Conservation (phyloP, 257 asterid species). For the Solanum habrochaites region DNA sequence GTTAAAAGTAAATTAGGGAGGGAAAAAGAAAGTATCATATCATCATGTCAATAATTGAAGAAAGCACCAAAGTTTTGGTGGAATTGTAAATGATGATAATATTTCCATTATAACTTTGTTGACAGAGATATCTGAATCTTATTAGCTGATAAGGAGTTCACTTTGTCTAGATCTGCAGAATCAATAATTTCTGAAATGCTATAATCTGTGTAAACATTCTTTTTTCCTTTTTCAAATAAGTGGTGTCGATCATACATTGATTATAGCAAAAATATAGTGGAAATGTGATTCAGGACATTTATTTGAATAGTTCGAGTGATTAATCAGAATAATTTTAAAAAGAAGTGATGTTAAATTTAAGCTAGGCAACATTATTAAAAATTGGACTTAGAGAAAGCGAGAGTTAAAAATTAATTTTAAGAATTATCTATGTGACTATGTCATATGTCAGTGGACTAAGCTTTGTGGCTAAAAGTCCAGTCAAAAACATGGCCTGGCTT, state of each 20-base stretch:
- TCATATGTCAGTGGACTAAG: not conserved
- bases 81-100: not conserved
- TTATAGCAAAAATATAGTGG: not conserved
- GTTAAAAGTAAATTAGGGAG: not conserved
- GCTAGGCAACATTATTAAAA: not conserved
- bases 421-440: not conserved
- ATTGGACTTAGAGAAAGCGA: too few species aligned
- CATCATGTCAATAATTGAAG: not conserved
- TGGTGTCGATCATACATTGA: not conserved
- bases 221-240: not conserved
- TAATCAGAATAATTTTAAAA: not conserved
- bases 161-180: not conserved
- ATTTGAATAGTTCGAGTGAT: not conserved
- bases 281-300: not conserved
- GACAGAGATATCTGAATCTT: not conserved
- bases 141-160: not conserved
- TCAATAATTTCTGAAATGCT: not conserved
- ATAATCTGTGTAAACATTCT: not conserved
- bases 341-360: accelerated
- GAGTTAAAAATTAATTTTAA: not conserved
- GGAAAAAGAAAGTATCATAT: not conserved
- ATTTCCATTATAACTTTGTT: not conserved
- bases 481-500: not conserved
- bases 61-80: not conserved
- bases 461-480: too few species aligned